These are phyloP conservation scores for Candida argentea DNA, from an alignment of 805 yeast genomes.

Conservation along the genomic window DNA sequence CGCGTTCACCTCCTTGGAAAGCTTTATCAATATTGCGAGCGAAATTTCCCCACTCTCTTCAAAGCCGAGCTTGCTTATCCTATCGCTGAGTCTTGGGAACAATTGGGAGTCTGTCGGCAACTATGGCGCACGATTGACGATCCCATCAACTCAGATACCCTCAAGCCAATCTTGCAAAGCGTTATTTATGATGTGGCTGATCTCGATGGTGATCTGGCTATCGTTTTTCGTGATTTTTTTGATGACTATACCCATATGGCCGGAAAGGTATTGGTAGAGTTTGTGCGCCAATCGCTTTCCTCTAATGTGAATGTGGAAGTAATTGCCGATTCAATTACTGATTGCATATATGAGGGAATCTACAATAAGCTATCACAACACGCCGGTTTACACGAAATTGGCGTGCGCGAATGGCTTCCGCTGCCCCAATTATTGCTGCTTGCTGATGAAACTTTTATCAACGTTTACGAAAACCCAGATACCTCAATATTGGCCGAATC, in stretches of 20 bases:
- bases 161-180: conserved; percentile 7
- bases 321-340: conserved; percentile 14
- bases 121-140: conserved; percentile 23
- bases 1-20: neutral
- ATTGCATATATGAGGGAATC: conserved; percentile 22
- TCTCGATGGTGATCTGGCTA: conserved; percentile 7
- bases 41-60: neutral
- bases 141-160: neutral
- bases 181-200: conserved; percentile 3
- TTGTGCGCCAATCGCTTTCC: conserved; percentile 12
- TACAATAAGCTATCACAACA: conserved; percentile 19
- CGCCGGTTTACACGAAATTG: too few relatives aligned
- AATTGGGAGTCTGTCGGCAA: conserved; percentile 33
- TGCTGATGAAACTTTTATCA: too few relatives aligned
- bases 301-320: conserved; percentile 8
- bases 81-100: conserved; percentile 22
- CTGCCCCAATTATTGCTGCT: too few relatives aligned
- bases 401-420: too few relatives aligned
- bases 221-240: conserved; percentile 16
- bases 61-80: conserved; percentile 23
- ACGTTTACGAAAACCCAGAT: too few relatives aligned
- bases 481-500: too few relatives aligned
- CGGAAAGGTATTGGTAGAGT: conserved; percentile 18
- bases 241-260: conserved; percentile 13
- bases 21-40: neutral